Percentiles rank a stretch among this genome's conserved stretches.
phyloP scores from a whole-genome alignment of 768 basidiomycete genomes.

The Trametes cinnabarina region DNA sequence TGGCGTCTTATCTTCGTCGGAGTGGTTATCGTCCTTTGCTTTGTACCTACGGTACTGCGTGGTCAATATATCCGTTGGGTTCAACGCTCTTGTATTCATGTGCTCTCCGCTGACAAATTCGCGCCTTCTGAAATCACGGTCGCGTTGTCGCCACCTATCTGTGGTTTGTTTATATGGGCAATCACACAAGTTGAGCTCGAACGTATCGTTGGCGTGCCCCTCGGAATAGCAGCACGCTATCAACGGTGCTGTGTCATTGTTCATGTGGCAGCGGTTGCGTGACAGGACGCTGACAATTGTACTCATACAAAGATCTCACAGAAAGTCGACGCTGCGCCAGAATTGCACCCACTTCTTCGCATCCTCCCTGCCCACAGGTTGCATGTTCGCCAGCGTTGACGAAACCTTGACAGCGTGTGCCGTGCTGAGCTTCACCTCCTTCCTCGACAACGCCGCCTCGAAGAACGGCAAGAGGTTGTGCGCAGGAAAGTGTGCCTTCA shows the following conservation, averaged over 20 bases:
- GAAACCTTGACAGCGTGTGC: constrained; percentile 8
- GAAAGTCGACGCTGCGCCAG: constrained; percentile 15
- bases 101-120: too few relatives aligned
- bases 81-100: too few relatives aligned
- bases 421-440: background rate
- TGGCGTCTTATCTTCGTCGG: constrained; percentile 37
- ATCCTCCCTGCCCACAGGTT: background rate
- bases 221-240: too few relatives aligned
- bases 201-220: too few relatives aligned
- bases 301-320: background rate
- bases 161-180: too few relatives aligned
- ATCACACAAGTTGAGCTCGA: too few relatives aligned
- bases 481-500: constrained; percentile 14
- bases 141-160: too few relatives aligned
- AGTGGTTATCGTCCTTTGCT: background rate
- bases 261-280: too few relatives aligned
- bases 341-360: constrained; percentile 15
- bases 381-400: background rate
- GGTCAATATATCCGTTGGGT: too few relatives aligned
- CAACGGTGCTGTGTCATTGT: too few relatives aligned
- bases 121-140: too few relatives aligned
- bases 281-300: background rate
- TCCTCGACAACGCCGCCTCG: background rate
- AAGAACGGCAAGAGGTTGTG: constrained; percentile 26
- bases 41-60: background rate